Evolutionary conservation across 2,329 filamentous ascomycete genomes (phyloP), one percentile per base, ranked within the genome.

Genomic region (Colletotrichum sp.): DNA sequence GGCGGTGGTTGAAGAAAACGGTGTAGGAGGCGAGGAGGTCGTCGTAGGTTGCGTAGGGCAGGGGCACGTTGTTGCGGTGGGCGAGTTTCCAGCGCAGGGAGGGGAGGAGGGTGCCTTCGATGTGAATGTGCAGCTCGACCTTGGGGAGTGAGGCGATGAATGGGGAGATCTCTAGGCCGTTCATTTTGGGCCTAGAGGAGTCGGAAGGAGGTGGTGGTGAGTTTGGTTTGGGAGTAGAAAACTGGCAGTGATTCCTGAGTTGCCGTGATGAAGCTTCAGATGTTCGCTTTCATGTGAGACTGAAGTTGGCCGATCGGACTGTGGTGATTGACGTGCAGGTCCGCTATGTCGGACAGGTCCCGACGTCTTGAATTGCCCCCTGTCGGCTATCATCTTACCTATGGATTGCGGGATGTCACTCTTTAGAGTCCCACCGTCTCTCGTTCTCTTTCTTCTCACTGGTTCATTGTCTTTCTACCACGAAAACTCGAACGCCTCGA

Each of bases 121-220:
- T 88, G 82, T 96, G 94, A 70, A 96, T 90, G 84, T 96, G 94
- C 81, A 96, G 94, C 82, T 96, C 94, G 84, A 92, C 94, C 86
- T 96, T 96, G 77, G 94, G 94, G 30, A 96, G 89, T 26, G 88
- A 88, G 66, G 86, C 84, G 52, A 96, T 88, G 81, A 94, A 92
- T 16, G 85, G 80, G 43, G 81, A 82, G 34, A 84, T 78, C 24
- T 74, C 73, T 12, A 83, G 79, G 67, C 79, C 78, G 73, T 82
- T 79, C 82, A 83, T 83, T 28, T 8, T 77, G 71, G 21, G 5
- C 18, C 12, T 16, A 5, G 59, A n/a, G 56, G 55, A 28, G 26
- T 21, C 14, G 4, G 16, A 21, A 7, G 2, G 7, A 26, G 26
- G 2, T 13, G 18, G 18, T 34, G 56, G 0, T 48, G 38, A 12